Base-by-base conservation (phyloP, 768 basidiomycete species). In the Russula olivacea region DNA sequence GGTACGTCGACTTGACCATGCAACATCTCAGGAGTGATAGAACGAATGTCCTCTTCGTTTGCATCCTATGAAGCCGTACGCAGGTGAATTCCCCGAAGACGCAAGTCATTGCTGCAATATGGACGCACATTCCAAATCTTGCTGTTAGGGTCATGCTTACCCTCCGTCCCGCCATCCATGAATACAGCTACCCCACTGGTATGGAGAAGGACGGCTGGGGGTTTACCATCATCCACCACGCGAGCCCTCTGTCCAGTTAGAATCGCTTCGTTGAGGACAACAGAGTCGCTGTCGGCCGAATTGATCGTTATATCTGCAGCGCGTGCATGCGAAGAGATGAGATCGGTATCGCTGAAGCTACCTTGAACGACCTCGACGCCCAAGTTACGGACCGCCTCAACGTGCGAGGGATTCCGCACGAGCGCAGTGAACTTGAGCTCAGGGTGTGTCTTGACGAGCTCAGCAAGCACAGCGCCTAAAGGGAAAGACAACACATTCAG, bases 111-210 rank as follows among this genome's bases (percentile, higher is more conserved):
- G 17, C 1, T 11, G 19, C 2, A n/a, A 51, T 17, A 15, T 1
- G 30, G 21, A 54, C 63, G 28, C 9, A 65, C 60, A 19, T 65
- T 56, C 60, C 50, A 65, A 15, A 53, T 4, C 21, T 40, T 61
- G 40, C n/a, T 10, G 32, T 19, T 32, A 19, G 60, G 21, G n/a
- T 61, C 49, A 17, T 55, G 60, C 40, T 50, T 61, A 19, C 64
- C 64, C 50, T 61, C 55, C 11, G 6, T 50, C 12, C 40, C 9
- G 15, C 32, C 38, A 8, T 61, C 64, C 17, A n/a, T 12, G 55
- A 65, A 65, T 11, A 56, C 50, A 2, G 40, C 54, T 21, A 47
- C 34, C 11, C 64, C 64, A 38, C 64, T 65, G 8, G 64, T 65
- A 19, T 65, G 64, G 7, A 61, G 38, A 8, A 65, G 48, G 36